Conservation (phyloP, 2,329 filamentous ascomycete species). For the Triangularia verruculosa region DNA sequence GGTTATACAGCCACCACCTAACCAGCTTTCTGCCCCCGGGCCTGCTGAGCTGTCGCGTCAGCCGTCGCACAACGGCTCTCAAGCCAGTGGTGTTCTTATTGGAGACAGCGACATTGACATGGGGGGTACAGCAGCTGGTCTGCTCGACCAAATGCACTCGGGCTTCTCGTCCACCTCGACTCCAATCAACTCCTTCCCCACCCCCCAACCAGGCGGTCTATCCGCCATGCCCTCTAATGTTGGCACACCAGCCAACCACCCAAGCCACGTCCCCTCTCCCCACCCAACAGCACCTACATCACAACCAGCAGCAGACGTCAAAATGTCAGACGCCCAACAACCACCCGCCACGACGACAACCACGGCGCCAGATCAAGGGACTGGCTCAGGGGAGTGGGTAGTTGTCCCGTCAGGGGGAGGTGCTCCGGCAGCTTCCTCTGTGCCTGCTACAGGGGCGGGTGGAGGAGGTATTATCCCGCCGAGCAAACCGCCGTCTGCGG, state of each 20-base stretch:
- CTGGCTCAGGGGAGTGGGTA: constrained; percentile 67
- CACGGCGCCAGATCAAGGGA: constrained; percentile 49
- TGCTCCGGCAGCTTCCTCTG: constrained; percentile 31
- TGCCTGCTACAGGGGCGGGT: constrained; percentile 13
- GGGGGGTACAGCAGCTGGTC: constrained; percentile 56
- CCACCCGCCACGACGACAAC: too few species aligned
- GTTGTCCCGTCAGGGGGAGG: constrained; percentile 64
- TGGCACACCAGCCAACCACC: constrained; percentile 53
- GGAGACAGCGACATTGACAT: constrained; percentile 64
- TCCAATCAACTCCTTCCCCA: constrained; percentile 57
- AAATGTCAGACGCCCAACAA: constrained; percentile 40
- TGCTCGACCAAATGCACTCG: constrained; percentile 68
- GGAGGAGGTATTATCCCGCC: constrained; percentile 7
- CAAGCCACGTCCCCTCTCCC: constrained; percentile 43
- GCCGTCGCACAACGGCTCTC: constrained; percentile 53
- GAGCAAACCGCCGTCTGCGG: constrained; percentile 42
- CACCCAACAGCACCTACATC: constrained; percentile 33
- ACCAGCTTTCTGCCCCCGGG: constrained; percentile 29
- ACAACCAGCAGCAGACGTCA: constrained; percentile 35
- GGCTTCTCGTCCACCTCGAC: constrained; percentile 60
- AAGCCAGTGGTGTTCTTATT: constrained; percentile 53
- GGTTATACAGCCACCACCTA: constrained; percentile 29
- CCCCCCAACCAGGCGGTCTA: constrained; percentile 54
- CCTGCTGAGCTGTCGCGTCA: constrained; percentile 38
- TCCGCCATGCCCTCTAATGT: constrained; percentile 55